Conservation (phyloP, 2,329 filamentous ascomycete species). For the Knufia petricola region DNA sequence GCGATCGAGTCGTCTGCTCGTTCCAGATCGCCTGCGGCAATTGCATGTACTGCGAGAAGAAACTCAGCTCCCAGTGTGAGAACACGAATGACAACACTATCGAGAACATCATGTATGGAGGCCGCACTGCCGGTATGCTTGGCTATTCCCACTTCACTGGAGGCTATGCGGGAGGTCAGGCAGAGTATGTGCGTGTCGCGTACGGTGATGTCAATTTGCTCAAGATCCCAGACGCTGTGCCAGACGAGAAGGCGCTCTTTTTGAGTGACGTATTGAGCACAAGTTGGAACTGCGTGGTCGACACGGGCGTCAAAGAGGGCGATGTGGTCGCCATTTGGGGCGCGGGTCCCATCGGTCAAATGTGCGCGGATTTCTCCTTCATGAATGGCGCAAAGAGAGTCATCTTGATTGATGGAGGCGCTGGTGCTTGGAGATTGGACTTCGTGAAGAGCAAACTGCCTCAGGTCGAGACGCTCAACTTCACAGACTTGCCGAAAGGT, state of each 20-base stretch:
- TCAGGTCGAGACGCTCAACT: constrained; percentile 61
- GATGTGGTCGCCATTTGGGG: constrained; percentile 79
- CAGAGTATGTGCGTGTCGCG: constrained; percentile 77
- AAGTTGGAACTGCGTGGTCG: constrained; percentile 71
- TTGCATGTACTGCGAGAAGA: constrained; percentile 71
- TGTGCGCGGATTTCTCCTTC: constrained; percentile 58
- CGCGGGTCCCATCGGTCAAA: constrained; percentile 77
- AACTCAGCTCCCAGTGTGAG: constrained; percentile 44
- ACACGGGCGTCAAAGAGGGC: constrained; percentile 67
- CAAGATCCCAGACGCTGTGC: constrained; percentile 65
- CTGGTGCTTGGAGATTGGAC: constrained; percentile 54
- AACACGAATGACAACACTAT: constrained; percentile 63
- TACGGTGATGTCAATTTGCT: constrained; percentile 72
- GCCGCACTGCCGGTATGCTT: constrained; percentile 63
- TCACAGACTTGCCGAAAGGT: constrained; percentile 50
- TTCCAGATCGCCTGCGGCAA: constrained; percentile 66
- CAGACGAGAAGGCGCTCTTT: constrained; percentile 75
- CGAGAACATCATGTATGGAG: constrained; percentile 68
- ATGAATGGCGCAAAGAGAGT: constrained; percentile 64
- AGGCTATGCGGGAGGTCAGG: constrained; percentile 78
- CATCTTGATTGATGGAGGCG: constrained; percentile 67
- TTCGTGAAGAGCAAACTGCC: constrained; percentile 57
- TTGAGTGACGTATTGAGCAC: constrained; percentile 73
- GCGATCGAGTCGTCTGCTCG: constrained; percentile 67
- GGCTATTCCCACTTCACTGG: constrained; percentile 69